Base-by-base conservation (phyloP, 1,139 yeast genomes). In the Protomyces inundatus region DNA sequence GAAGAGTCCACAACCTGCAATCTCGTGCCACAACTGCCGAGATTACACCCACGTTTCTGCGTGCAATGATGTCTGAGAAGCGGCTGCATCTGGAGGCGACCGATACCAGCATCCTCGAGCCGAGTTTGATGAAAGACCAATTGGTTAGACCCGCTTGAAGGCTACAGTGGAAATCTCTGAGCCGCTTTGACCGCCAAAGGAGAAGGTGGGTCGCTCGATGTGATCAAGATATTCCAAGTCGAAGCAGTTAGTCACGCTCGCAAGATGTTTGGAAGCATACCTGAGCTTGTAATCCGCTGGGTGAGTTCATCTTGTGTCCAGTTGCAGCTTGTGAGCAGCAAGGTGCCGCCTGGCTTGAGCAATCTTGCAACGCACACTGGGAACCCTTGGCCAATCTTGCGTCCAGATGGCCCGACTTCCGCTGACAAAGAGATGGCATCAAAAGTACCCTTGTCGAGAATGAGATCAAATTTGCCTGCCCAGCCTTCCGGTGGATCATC, bases 281-380 rank as follows among this genome's bases (percentile, higher is more conserved):
- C 0, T 74, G 72, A n/a, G 74, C 74, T 39, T 76, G 56, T 58
- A 10, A 58, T 9, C 10, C 62, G 55, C 48, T 76, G 76, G 4
- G 78, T 77, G 66, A 93, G 79, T 72, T 93, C 98, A 0, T 78
- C 76, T 70, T 88, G 87, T 0, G 98, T 93, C 74, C 93, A 93
- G 73, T 93, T 93, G 75, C 99, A 95, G n/a, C 96, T 88, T 0
- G 98, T 95, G 54, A 93, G 85, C 65, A 93, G 75, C 36, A 93
- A 76, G 0, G 87, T 75, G 3, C 93, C 87, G 30, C 80, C 82
- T 10, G 73, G 68, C 63, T 80, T 79, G 78, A 90, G 77, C 68
- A 87, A 71, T 64, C 81, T 79, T 54, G 76, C 77, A n/a, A 89
- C 84, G 55, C 84, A 84, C 0, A 71, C 69, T 0, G 90, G 84